Evolutionary conservation across 495 filamentous ascomycete species (phyloP).

Genomic region (Cladorrhinum samala): DNA sequence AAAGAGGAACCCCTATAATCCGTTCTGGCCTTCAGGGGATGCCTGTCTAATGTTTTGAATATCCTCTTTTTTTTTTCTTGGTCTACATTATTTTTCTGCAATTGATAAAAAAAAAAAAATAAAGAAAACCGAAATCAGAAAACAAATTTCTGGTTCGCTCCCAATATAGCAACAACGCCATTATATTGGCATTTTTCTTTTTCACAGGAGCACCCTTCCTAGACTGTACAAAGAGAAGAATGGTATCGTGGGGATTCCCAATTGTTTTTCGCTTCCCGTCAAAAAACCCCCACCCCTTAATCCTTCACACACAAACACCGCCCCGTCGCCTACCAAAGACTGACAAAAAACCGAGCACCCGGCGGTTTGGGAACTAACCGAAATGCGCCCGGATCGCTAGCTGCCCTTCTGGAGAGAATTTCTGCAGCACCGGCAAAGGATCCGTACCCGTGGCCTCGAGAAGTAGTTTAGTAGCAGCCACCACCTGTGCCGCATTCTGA

Average conservation of each 20-base stretch:
- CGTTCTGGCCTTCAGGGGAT: background rate
- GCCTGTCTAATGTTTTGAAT: background rate
- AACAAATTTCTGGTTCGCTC: no score
- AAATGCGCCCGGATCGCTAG: conserved; percentile 68
- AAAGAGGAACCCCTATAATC: background rate
- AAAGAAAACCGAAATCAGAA: no score
- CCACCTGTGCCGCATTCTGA: conserved; percentile 65
- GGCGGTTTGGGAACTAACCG: conserved; percentile 34
- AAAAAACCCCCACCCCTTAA: no score
- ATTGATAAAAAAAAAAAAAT: no score
- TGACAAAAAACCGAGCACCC: background rate
- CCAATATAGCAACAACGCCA: no score
- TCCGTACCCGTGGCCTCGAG: conserved; percentile 64
- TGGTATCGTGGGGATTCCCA: no score
- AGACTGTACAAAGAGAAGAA: no score
- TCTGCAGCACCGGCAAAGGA: conserved; percentile 58
- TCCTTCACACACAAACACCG: background rate
- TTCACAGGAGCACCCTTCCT: no score
- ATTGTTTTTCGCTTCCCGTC: no score
- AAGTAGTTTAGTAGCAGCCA: conserved; percentile 65
- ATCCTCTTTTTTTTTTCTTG: background rate
- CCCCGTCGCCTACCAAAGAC: background rate
- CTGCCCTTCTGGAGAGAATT: conserved; percentile 69
- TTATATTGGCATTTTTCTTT: no score
- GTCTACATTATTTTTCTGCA: background rate